Conservation (phyloP, 176 grass and related monocot genomes). For the Bromus sterilis region DNA sequence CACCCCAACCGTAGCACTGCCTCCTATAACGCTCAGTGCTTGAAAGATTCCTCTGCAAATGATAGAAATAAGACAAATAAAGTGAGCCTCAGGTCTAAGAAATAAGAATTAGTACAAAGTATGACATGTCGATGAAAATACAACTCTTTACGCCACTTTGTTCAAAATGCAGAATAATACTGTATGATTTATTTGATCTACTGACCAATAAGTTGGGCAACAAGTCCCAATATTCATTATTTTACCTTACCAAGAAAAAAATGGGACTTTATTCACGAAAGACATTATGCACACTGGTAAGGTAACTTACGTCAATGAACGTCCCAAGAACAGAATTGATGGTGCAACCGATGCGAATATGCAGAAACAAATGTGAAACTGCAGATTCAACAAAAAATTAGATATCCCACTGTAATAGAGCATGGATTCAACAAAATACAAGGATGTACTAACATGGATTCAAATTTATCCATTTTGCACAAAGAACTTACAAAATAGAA, state of each 20-base stretch:
- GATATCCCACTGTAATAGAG: not conserved
- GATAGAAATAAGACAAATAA: not conserved
- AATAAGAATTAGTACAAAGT: not conserved
- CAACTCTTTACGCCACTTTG: not conserved
- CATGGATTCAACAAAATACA: not conserved
- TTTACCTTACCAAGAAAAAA: not conserved
- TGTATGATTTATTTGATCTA: not conserved
- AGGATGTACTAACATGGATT: not conserved
- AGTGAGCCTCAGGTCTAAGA: too few relatives aligned
- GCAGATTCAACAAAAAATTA: conserved; percentile 19
- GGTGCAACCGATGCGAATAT: conserved; percentile 49
- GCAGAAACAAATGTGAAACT: conserved; percentile 61
- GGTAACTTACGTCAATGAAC: conserved; percentile 57
- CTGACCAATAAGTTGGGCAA: not conserved
- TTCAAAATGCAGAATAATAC: not conserved
- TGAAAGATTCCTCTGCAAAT: conserved; percentile 51
- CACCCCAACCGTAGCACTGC: conserved; percentile 33
- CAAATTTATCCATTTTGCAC: not conserved
- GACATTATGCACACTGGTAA: not conserved
- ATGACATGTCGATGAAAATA: not conserved
- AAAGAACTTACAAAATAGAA: conserved; percentile 68
- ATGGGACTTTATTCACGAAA: not conserved
- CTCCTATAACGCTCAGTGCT: conserved; percentile 23
- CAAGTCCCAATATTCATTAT: not conserved
- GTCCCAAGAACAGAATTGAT: conserved; percentile 29